These are phyloP conservation scores for Dothidotthia symphoricarpi DNA, from an alignment of 2,329 filamentous ascomycete genomes.

Conservation along the genomic window DNA sequence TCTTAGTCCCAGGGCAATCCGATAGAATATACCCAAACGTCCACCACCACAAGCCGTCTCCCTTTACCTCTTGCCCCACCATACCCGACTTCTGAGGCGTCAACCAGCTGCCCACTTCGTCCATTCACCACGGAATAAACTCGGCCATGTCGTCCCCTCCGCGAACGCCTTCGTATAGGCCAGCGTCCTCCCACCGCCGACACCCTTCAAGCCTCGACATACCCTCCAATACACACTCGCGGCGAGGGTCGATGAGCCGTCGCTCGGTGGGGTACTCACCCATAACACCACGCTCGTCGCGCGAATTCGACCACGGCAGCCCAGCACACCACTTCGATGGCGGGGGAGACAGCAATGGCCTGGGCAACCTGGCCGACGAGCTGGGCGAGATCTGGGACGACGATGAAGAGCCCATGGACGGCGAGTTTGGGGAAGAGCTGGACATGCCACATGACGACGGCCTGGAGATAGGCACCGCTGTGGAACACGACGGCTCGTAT, in stretches of 20 bases:
- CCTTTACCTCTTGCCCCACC: background rate
- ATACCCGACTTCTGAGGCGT: background rate
- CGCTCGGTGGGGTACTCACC: slow-evolving; percentile 49
- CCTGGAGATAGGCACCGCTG: slow-evolving; percentile 30
- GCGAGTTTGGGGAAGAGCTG: slow-evolving; percentile 38
- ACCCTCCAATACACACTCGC: slow-evolving; percentile 38
- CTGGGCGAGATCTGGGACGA: slow-evolving; percentile 70
- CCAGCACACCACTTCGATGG: slow-evolving; percentile 41
- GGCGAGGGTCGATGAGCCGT: slow-evolving; percentile 41
- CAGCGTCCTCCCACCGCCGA: slow-evolving; percentile 39
- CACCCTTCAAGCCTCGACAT: slow-evolving; percentile 45
- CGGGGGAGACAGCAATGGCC: slow-evolving; percentile 52
- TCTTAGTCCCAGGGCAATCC: too few species aligned
- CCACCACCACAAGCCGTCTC: too few species aligned
- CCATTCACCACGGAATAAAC: slow-evolving; percentile 5
- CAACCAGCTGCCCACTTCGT: slow-evolving; percentile 1
- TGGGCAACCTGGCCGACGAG: slow-evolving; percentile 79
- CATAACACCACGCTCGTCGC: slow-evolving; percentile 44
- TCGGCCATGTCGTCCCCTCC: slow-evolving; percentile 44
- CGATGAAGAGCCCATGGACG: slow-evolving; percentile 58
- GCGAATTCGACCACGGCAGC: slow-evolving; percentile 42
- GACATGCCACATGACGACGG: slow-evolving; percentile 25
- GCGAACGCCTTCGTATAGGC: slow-evolving; percentile 41
- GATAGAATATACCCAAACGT: too few species aligned
- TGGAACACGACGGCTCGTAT: slow-evolving; percentile 37